Conservation (phyloP, 192 early-diverging fungal genomes). For the Mortierella alpina region DNA sequence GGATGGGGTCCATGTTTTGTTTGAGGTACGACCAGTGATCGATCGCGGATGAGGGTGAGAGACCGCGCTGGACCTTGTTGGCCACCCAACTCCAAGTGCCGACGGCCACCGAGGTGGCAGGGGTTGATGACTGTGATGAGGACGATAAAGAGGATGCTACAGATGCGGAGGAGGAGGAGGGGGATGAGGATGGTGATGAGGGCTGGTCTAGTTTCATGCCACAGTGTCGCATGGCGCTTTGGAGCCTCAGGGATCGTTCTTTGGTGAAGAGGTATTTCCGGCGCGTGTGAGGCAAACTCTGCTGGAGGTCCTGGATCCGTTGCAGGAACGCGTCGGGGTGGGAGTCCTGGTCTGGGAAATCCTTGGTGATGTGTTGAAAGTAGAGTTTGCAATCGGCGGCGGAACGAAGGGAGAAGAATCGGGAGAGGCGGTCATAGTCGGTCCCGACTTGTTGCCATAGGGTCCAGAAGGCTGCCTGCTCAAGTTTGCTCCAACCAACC, state of each 20-base stretch:
- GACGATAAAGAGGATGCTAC: no score
- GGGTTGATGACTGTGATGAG: not conserved
- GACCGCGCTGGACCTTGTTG: constrained; percentile 12
- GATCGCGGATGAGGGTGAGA: constrained; percentile 8
- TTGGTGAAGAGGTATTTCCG: constrained; percentile 31
- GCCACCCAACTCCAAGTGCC: constrained; percentile 30
- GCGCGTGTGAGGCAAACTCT: constrained; percentile 3
- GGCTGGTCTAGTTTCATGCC: not conserved
- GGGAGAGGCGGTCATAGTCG: constrained; percentile 24
- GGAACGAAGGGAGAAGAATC: constrained; percentile 9
- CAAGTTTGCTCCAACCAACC: constrained; percentile 8
- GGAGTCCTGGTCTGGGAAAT: constrained; percentile 10
- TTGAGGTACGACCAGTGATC: constrained; percentile 33
- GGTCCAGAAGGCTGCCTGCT: constrained; percentile 25
- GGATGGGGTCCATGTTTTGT: constrained; percentile 23
- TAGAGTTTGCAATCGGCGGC: constrained; percentile 20
- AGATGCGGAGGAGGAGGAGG: no score
- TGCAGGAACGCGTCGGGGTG: not conserved
- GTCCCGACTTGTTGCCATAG: constrained; percentile 30
- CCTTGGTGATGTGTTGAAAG: constrained; percentile 17
- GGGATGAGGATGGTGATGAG: no score
- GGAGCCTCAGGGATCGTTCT: constrained; percentile 20
- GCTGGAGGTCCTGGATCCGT: not conserved
- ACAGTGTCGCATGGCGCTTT: constrained; percentile 9
- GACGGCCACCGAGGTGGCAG: not conserved